phyloP scores from a whole-genome alignment of 306 rosid species.

The Carpinus fangiana region DNA sequence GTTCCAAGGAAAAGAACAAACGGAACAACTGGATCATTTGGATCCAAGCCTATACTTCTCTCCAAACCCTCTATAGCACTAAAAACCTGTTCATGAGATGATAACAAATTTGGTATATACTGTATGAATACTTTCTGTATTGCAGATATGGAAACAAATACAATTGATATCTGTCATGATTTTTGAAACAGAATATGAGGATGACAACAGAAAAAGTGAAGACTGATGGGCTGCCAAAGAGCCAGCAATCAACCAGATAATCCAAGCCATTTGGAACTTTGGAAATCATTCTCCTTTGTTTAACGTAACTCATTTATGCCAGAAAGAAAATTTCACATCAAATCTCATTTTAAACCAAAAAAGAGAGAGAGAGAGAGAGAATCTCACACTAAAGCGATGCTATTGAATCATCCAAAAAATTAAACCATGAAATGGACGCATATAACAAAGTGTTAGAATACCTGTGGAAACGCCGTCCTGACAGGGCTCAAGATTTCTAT shows the following conservation, averaged over 20 bases:
- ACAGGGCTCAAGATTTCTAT: conserved; percentile 62
- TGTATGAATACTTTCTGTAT: neutral
- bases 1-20: conserved; percentile 68
- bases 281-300: neutral
- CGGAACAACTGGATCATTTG: conserved; percentile 86
- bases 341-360: conserved; percentile 2
- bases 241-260: neutral
- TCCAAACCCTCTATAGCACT: conserved; percentile 64
- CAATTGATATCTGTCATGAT: neutral
- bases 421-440: neutral
- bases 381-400: conserved; percentile 12
- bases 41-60: conserved; percentile 82
- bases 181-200: neutral
- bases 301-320: conserved; percentile 13
- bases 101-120: conserved; percentile 14
- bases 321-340: neutral
- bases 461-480: conserved; percentile 64
- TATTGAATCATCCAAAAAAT: conserved; percentile 13
- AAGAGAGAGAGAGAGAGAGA: neutral
- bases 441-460: conserved; percentile 17
- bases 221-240: neutral
- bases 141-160: neutral
- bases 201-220: neutral
- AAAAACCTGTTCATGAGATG: conserved; percentile 49
- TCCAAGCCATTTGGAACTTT: neutral